These are phyloP conservation scores for Colletotrichum chrysophilum DNA, from an alignment of 2,329 filamentous ascomycete genomes.

Conservation along the genomic window DNA sequence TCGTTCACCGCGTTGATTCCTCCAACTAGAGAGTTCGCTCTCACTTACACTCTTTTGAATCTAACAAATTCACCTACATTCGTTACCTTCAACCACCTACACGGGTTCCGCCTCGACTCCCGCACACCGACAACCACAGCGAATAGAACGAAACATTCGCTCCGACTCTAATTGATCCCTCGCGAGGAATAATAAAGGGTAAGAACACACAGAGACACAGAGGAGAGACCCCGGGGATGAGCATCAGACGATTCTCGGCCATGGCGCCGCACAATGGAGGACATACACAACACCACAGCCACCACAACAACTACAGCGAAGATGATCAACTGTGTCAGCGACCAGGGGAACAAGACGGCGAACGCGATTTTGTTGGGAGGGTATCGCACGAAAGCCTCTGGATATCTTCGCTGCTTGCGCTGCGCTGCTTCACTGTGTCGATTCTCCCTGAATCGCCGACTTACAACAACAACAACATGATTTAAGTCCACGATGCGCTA, in stretches of 20 bases:
- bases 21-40: constrained; percentile 24
- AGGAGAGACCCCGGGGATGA: not conserved
- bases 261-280: not conserved
- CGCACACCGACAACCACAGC: not conserved
- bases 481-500: not conserved
- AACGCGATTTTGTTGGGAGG: not conserved
- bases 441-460: not conserved
- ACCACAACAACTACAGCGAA: not conserved
- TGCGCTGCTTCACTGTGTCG: not conserved
- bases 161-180: not conserved
- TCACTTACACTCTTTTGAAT: constrained; percentile 24
- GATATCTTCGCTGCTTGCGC: not conserved
- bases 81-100: constrained; percentile 8
- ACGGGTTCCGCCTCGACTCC: constrained; percentile 3
- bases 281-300: not conserved
- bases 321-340: not conserved
- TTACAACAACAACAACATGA: not conserved
- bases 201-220: not conserved
- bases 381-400: not conserved
- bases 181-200: constrained; percentile 7
- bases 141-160: not conserved
- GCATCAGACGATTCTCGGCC: not conserved
- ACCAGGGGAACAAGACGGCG: not conserved
- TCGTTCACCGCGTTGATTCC: constrained; percentile 20
- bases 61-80: constrained; percentile 12